Base-by-base conservation (phyloP, 345 rosid genomes). In the Populus euphratica region DNA sequence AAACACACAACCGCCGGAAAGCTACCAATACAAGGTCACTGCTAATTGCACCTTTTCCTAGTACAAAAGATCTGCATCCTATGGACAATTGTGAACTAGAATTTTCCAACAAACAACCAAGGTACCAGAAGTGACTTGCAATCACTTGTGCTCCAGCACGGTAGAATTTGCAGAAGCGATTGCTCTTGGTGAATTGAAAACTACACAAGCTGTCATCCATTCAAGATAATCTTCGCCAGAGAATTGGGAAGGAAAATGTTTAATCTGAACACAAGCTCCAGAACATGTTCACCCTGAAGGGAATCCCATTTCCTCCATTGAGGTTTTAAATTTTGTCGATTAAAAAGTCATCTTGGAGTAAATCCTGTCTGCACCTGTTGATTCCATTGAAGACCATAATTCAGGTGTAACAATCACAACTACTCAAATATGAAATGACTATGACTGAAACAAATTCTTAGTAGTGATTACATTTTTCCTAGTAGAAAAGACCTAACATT, bases 311-410 rank as follows among this genome's bases (percentile, higher is more conserved):
- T 17, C 38, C 66, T 72, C 62, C 12, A 8, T 2, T 43, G 6
- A 36, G 16, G 33, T 8, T 6, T 54, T 13, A 29, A 35, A 8
- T 21, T 56, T 73, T 41, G 49, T n/a, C 33, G 25, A 31, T 6
- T 29, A 31, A 6, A 20, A 41, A n/a, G 36, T 21, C 61, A 75
- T 68, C 69, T 76, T 69, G 68, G 43, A 27, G 38, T 49, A 4
- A 63, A 41, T 68, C 73, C 67, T 27, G 70, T 27, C 56, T 69
- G 73, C 50, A 69, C 69, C 79, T 69, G 79, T 39, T 68, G 74
- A 38, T 56, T 73, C 74, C 27, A 75, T 23, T 36, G n/a, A 49
- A 5, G 25, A n/a, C 35, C 8, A 35, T 13, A 5, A 18, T 29
- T 49, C 14, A n/a, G 69, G 62, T 61, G 11, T 2, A 65, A n/a